A percentile compares a stretch with the other conserved stretches of the same genome.
Conservation (phyloP, 2,329 filamentous ascomycete genomes). For the Juglanconis sp. region DNA sequence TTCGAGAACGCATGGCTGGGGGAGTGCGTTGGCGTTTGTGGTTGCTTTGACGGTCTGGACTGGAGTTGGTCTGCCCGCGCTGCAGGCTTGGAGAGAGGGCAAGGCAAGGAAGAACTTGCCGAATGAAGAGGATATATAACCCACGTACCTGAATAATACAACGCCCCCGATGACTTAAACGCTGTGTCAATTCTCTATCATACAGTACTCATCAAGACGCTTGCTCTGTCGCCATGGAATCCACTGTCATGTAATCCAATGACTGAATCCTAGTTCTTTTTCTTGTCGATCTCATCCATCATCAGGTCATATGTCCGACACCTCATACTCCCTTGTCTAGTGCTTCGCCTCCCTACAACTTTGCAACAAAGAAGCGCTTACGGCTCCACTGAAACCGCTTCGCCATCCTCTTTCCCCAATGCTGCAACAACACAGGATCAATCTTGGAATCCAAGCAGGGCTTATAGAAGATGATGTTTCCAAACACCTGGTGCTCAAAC, state of each 20-base stretch:
- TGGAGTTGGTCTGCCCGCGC: constrained; percentile 26
- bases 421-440: background rate
- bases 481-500: background rate
- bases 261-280: no score
- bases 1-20: constrained; percentile 33
- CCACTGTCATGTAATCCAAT: no score
- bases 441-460: background rate
- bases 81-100: constrained; percentile 21
- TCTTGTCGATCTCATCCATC: no score
- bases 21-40: constrained; percentile 30
- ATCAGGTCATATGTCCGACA: no score
- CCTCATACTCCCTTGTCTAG: background rate
- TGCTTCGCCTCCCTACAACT: background rate
- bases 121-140: constrained; percentile 5
- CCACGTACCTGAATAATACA: background rate
- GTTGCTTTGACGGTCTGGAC: constrained; percentile 33
- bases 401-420: background rate
- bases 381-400: background rate
- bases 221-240: no score
- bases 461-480: background rate
- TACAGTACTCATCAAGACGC: no score
- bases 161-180: background rate
- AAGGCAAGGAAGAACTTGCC: constrained; percentile 9
- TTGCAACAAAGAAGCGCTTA: background rate
- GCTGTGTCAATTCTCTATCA: background rate